phyloP scores from a whole-genome alignment of 2,329 filamentous ascomycete genomes.

The Claviceps sorghi region DNA sequence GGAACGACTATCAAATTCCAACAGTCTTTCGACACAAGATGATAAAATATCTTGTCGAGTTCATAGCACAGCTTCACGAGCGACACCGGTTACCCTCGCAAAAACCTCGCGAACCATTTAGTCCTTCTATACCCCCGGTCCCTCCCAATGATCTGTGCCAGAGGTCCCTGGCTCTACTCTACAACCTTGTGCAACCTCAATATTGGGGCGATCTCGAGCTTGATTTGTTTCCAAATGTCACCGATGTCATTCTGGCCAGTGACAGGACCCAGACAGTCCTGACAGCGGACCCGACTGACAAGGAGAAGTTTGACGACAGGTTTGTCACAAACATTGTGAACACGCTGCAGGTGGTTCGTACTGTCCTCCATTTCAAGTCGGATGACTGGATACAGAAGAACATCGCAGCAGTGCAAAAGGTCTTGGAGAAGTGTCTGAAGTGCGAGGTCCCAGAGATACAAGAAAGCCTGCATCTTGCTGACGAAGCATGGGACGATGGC shows the following conservation, averaged over 20 bases:
- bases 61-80: slow-evolving; percentile 81
- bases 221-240: slow-evolving; percentile 80
- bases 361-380: slow-evolving; percentile 74
- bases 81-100: slow-evolving; percentile 64
- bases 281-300: slow-evolving; percentile 43
- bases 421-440: slow-evolving; percentile 77
- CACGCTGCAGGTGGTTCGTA: slow-evolving; percentile 78
- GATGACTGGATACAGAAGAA: slow-evolving; percentile 83
- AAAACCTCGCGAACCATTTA: slow-evolving; percentile 42
- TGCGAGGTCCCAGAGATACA: slow-evolving; percentile 87
- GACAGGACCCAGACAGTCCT: slow-evolving; percentile 57
- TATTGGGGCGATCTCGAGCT: slow-evolving; percentile 90
- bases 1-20: slow-evolving; percentile 54
- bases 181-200: slow-evolving; percentile 69
- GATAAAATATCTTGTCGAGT: slow-evolving; percentile 89
- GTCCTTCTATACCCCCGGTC: slow-evolving; percentile 31
- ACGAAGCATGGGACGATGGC: slow-evolving; percentile 54
- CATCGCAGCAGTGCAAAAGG: slow-evolving; percentile 64
- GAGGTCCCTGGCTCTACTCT: slow-evolving; percentile 67
- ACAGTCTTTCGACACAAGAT: slow-evolving; percentile 58
- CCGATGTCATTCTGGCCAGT: slow-evolving; percentile 68
- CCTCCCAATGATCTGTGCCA: slow-evolving; percentile 63
- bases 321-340: slow-evolving; percentile 84
- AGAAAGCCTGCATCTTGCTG: slow-evolving; percentile 68
- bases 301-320: slow-evolving; percentile 67